Evolutionary conservation across 2,329 filamentous ascomycete genomes (phyloP), one percentile per base, ranked within the genome.

Genomic region (Thelonectria rubi): DNA sequence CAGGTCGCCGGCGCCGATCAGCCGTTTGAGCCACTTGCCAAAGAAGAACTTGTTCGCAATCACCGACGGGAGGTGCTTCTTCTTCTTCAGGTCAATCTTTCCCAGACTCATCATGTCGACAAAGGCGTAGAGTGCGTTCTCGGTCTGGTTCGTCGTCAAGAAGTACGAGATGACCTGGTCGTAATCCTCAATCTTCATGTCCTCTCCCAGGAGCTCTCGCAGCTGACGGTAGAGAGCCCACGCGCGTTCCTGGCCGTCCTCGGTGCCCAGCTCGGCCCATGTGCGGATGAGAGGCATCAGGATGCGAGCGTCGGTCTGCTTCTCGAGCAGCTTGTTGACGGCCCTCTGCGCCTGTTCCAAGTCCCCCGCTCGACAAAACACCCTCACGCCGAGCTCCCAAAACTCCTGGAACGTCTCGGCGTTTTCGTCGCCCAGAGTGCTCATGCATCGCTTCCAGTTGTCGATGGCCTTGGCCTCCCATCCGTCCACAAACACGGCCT

Each of bases 41-140:
- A 93, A 91, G 76, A 97, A 92, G 76, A 93, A 94, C 65, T 90
- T 88, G 75, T 96, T 95, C 51, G 79, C 81, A 40, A 87, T 76
- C 9, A 80, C 76, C 1, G 79, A 78, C 1, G 85, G 84, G 58
- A 87, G 76, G 17, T 74, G 69, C 52, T 76, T 76, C 59, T 76
- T 74, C 59, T 78, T 79, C 53, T 78, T 78, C 50, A 86, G 71
- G 58, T 86, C 80, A 55, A 87, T 75, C 46, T 80, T 73, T 5
- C 84, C 84, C 4, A 86, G 84, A 59, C 87, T 86, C 88, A 97
- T 93, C 93, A 97, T 96, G 74, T 97, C 92, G 68, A 90, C 91
- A 75, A 97, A 97, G 0, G 92, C 87, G 55, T 87, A 86, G 56
- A 94, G 82, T 1, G 91, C 92, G 62, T 88, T 83, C 62, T 90